These are phyloP conservation scores for Tulasnella sp. DNA, from an alignment of 768 basidiomycete species.

Conservation along the genomic window DNA sequence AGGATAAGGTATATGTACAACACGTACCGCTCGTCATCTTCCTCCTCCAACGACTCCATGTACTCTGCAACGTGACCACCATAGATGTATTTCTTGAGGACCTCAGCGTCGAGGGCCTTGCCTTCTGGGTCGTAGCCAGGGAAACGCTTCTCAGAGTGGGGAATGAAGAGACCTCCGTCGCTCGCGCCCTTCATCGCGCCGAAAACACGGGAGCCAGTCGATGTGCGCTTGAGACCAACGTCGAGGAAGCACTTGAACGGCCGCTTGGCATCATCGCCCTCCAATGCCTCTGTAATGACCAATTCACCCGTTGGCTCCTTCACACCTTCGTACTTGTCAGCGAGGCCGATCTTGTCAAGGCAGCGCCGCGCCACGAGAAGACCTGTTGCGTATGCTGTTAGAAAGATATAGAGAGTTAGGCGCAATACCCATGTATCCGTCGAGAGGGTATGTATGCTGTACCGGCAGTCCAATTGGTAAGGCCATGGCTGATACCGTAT, in stretches of 20 bases:
- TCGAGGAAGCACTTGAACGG: slow-evolving; percentile 99
- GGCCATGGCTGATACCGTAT: slow-evolving; percentile 96
- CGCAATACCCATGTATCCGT: too few relatives aligned
- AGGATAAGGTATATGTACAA: slow-evolving; percentile 16
- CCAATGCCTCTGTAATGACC: slow-evolving; percentile 70
- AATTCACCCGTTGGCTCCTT: slow-evolving; percentile 83
- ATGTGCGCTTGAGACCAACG: slow-evolving; percentile 94
- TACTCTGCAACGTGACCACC: slow-evolving; percentile 98
- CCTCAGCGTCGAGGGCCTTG: slow-evolving; percentile 89
- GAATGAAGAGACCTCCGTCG: slow-evolving; percentile 96
- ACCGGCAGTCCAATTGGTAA: slow-evolving; percentile 99
- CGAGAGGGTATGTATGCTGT: too few relatives aligned
- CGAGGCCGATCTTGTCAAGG: slow-evolving; percentile 87
- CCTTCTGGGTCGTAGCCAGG: slow-evolving; percentile 90
- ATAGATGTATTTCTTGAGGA: slow-evolving; percentile 93
- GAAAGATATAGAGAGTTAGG: background rate
- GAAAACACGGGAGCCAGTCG: slow-evolving; percentile 94
- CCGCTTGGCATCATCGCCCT: slow-evolving; percentile 85
- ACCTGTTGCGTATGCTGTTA: slow-evolving; percentile 87
- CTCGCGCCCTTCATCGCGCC: slow-evolving; percentile 98
- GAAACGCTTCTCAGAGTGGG: slow-evolving; percentile 96
- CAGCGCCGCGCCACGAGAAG: slow-evolving; percentile 92
- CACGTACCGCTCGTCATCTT: slow-evolving; percentile 87
- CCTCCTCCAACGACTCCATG: slow-evolving; percentile 99
- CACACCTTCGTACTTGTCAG: slow-evolving; percentile 96